Evolutionary conservation across 768 basidiomycete species (phyloP), one percentile per base, ranked within the genome.

Genomic region (Mrakia frigida): DNA sequence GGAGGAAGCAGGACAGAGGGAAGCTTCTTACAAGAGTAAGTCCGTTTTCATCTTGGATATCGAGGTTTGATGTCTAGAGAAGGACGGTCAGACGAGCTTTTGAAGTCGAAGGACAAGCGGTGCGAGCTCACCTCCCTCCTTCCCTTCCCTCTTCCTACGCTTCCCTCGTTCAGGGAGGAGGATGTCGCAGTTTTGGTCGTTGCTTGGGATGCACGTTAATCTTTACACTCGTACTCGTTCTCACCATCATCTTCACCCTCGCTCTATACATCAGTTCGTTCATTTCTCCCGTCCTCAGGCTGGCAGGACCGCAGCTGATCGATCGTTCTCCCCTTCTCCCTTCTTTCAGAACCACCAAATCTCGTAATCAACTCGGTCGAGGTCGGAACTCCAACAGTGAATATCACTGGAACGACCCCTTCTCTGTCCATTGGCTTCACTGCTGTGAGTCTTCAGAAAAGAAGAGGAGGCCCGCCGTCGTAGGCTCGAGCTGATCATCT

Each of bases 261-360:
- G 75, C 70, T 28, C 35, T 76, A 18, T 76, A 70, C 70, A 76
- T 76, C 70, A 76, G 70, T 60, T n/a, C n/a, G 46, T 56, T 25
- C 9, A 1, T n/a, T n/a, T n/a, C n/a, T n/a, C n/a, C n/a, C n/a
- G n/a, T n/a, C n/a, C n/a, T n/a, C n/a, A n/a, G n/a, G n/a, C n/a
- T n/a, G n/a, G n/a, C n/a, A 50, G 21, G 46, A 50, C 33, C 37
- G 52, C 52, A 46, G 61, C 39, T 59, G 5, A 50, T 7, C 25
- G 9, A 16, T 18, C 10, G 5, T 33, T 33, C 35, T 25, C 9
- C 23, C 31, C 50, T 13, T 43, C 43, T 13, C 4, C 11, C 33
- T 39, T 14, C 37, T 65, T 23, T 67, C 61, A 56, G 52, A 75
- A 56, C 74, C 74, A 6, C 74, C 74, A 37, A 70, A 75, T 39